Evolutionary conservation across 352 stramenopile species (phyloP), one percentile per base, ranked within the genome.

Genomic region (Nothophytophthora sp.): DNA sequence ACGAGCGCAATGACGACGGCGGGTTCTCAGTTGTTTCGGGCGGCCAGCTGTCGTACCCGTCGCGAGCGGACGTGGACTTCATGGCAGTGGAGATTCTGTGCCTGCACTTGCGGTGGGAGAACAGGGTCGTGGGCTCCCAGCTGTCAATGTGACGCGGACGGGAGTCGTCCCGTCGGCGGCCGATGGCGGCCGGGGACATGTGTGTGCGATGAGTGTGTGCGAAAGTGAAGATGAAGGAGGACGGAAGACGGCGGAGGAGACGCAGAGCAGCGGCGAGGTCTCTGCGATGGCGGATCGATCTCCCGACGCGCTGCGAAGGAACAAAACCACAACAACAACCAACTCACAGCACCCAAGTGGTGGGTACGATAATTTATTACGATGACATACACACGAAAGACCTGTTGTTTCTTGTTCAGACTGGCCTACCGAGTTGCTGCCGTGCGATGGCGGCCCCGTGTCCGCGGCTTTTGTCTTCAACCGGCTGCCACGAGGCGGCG

Each of bases 101-200:
- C 44, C 43, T 70, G 45, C 65, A 74, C 39, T 53, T 70, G 51
- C 65, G 65, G 18, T 74, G 65, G 65, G 65, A 74, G 52, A 63
- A 48, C 30, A 43, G 50, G 29, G 54, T 55, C 28, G 20, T 65
- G 32, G 63, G 57, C 11, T 13, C 29, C 18, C 49, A 57, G 22
- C 48, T 62, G 39, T 50, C 42, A 4, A 58, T 70, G 39, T 70
- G 37, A 62, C 45, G 16, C 16, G 24, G 1, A 30, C 16, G 40
- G 25, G 5, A 50, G 12, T 37, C 50, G 22, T 27, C 12, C 32
- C 38, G 28, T 63, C 39, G 39, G 20, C 18, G 37, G 32, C 27
- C 25, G 25, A 46, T 28, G 37, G 23, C 13, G 38, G 19, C 19
- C 39, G 48, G 29, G 44, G 30, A 40, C 28, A 36, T 54, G 51